Evolutionary conservation across 2,329 filamentous ascomycete genomes (phyloP), one percentile per base, ranked within the genome.

Genomic region (Hypocrella siamensis): DNA sequence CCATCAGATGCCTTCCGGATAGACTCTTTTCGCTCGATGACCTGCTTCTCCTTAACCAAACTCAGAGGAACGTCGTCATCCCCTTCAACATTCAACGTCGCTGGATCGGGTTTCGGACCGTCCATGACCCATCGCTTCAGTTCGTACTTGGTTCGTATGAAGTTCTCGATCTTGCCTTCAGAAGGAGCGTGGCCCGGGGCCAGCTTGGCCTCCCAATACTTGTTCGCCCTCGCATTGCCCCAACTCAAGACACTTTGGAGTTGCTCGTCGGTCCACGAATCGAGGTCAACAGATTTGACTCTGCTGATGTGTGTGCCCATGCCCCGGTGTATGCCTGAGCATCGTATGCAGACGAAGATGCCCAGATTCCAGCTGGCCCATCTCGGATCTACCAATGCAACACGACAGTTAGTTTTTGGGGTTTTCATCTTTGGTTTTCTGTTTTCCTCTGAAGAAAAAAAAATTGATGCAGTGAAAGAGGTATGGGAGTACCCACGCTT

Each of bases 121-220:
- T 98, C 90, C 86, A 96, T 96, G n/a, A 85, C 80, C 90, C 90
- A 98, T 60, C 92, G 71, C 70, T 93, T 96, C 33, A 90, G 80
- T 55, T 98, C 90, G 57, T 98, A 98, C 58, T 98, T 98, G 35
- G 92, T 98, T 43, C 90, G 77, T 47, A 98, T 96, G 51, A 98
- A 98, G 65, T 96, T 98, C 68, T 98, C 90, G 46, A 98, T 96
- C 68, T 98, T 98, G 43, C 81, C 72, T 62, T 98, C 92, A 16
- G 88, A 93, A 2, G 90, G 90, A 29, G 88, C 75, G 57, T 98
- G 90, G 37, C 86, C 86, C 11, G 79, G 61, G 3, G 88, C 85
- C 48, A 98, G 61, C 61, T 96, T 98, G 39, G 82, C 74, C 58
- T 98, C 92, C 88, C 88, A 98, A 56, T 96, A 93, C 65, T 93